Conservation (phyloP, 495 filamentous ascomycete genomes). For the Lasiosphaeria miniovina region DNA sequence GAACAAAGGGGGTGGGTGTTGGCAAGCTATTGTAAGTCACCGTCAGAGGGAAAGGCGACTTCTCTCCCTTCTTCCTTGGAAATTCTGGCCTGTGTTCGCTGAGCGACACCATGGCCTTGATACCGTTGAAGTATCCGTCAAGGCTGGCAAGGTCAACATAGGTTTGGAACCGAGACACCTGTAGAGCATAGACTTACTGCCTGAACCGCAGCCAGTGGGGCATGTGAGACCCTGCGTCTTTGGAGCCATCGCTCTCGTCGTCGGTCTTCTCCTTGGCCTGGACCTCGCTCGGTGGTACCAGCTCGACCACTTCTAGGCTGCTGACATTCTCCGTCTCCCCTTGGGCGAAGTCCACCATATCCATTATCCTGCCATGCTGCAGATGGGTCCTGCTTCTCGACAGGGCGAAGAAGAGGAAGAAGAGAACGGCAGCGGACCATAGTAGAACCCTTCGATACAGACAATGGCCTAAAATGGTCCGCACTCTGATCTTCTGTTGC, state of each 20-base stretch:
- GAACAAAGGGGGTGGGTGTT: conserved; percentile 59
- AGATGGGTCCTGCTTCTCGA: conserved; percentile 21
- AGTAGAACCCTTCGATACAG: conserved; percentile 42
- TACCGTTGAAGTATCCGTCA: conserved; percentile 75
- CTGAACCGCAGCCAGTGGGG: conserved; percentile 41
- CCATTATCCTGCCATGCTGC: conserved; percentile 27
- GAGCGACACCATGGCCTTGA: conserved; percentile 63
- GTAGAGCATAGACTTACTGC: conserved; percentile 36
- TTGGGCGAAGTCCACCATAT: conserved; percentile 21
- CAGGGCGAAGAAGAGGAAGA: conserved; percentile 28
- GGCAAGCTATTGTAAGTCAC: conserved; percentile 38
- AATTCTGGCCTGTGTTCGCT: conserved; percentile 70
- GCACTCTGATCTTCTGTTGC: conserved; percentile 23
- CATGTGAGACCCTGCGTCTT: conserved; percentile 20
- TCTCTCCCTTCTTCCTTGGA: conserved; percentile 47
- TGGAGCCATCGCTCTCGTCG: conserved; percentile 5
- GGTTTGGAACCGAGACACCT: background rate
- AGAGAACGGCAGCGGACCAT: conserved; percentile 33
- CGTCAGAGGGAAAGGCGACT: conserved; percentile 27
- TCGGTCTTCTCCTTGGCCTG: background rate
- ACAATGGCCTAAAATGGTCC: conserved; percentile 37
- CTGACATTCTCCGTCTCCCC: conserved; percentile 7
- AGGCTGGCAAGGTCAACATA: conserved; percentile 39
- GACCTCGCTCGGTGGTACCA: background rate
- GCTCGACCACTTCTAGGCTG: background rate